Evolutionary conservation across 169 alveolate species (phyloP).

Genomic region (Eimeria necatrix): DNA sequence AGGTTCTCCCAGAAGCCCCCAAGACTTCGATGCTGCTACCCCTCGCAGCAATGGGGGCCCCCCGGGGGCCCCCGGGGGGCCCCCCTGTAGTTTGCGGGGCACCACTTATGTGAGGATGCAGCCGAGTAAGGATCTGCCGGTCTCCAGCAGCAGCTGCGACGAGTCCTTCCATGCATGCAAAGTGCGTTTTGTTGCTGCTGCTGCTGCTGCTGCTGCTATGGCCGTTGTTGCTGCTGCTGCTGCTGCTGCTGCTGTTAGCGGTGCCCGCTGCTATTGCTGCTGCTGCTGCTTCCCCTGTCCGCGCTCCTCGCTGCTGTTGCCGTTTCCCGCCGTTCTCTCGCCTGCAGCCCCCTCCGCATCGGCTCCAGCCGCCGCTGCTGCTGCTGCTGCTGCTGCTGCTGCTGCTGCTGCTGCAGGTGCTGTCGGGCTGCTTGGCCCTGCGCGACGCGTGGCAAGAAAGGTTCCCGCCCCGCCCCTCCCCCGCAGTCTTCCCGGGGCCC

Average conservation of each 20-base stretch:
- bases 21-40: neutral
- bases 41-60: neutral
- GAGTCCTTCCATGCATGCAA: constrained; percentile 33
- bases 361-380: too few relatives aligned
- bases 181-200: neutral
- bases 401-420: neutral
- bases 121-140: constrained; percentile 68
- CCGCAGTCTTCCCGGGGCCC: neutral
- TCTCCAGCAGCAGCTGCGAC: constrained; percentile 33
- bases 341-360: too few relatives aligned
- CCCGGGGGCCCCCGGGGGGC: neutral
- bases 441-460: neutral
- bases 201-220: too few relatives aligned
- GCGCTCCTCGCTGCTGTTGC: neutral
- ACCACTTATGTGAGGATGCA: constrained; percentile 47
- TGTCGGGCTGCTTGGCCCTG: neutral
- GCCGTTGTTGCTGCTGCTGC: neutral
- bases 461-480: neutral
- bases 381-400: neutral
- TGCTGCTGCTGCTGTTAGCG: neutral
- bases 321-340: neutral
- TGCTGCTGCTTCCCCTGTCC: neutral
- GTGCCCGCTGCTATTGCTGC: neutral
- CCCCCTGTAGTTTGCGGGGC: neutral
- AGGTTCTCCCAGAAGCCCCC: neutral